These are phyloP conservation scores for Hanseniaspora vineae DNA, from an alignment of 805 yeast species.

Conservation along the genomic window DNA sequence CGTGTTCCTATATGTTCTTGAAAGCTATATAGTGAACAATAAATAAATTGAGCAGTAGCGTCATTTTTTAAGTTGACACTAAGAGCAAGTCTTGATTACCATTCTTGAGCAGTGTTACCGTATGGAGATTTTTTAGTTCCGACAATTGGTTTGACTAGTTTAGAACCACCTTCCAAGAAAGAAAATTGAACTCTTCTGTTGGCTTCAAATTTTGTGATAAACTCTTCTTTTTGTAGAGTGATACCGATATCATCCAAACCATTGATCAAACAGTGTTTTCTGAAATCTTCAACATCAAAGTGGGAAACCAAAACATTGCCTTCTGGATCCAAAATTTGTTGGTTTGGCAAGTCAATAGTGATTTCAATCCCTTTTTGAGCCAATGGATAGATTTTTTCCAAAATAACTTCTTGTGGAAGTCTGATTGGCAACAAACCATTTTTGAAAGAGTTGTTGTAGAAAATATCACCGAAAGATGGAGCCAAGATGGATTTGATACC, in stretches of 20 bases:
- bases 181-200: conserved; percentile 70
- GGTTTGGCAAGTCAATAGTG: conserved; percentile 77
- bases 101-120: conserved; percentile 62
- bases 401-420: conserved; percentile 65
- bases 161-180: conserved; percentile 84
- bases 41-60: too few relatives aligned
- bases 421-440: conserved; percentile 91
- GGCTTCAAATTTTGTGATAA: conserved; percentile 60
- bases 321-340: conserved; percentile 53
- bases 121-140: conserved; percentile 58
- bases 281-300: conserved; percentile 81
- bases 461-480: conserved; percentile 96
- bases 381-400: conserved; percentile 60
- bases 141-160: conserved; percentile 46
- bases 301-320: conserved; percentile 68
- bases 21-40: neutral
- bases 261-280: conserved; percentile 87
- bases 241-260: conserved; percentile 96
- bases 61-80: neutral
- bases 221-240: conserved; percentile 79
- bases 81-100: conserved; percentile 29
- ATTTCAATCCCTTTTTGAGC: conserved; percentile 60
- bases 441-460: conserved; percentile 93
- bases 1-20: conserved; percentile 1
- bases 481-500: conserved; percentile 95